These are phyloP conservation scores for Russula emetica DNA, from an alignment of 768 basidiomycete species.

Conservation along the genomic window DNA sequence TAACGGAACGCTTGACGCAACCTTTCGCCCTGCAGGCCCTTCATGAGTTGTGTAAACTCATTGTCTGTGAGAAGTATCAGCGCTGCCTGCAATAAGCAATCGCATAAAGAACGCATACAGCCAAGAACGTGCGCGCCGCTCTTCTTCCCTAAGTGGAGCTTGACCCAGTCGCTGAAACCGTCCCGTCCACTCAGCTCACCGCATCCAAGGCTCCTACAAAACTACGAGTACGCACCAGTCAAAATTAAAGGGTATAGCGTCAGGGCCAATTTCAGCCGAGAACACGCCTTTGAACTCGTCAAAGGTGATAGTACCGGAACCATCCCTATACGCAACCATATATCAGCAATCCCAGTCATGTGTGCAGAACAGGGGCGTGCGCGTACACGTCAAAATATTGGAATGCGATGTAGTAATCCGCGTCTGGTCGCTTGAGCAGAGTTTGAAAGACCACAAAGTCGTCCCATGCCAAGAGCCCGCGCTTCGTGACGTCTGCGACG, in stretches of 20 bases:
- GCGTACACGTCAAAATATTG: conserved; percentile 87
- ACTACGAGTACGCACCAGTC: conserved; percentile 57
- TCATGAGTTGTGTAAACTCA: conserved; percentile 98
- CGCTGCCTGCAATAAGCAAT: conserved; percentile 5
- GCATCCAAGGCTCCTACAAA: neutral
- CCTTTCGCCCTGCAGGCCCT: conserved; percentile 95
- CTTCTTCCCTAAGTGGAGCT: conserved; percentile 90
- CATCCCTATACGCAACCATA: conserved; percentile 51
- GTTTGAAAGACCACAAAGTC: conserved; percentile 97
- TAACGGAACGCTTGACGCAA: conserved; percentile 93
- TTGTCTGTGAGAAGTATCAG: conserved; percentile 52
- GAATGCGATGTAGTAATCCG: conserved; percentile 96
- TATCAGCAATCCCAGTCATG: neutral
- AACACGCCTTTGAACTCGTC: conserved; percentile 95
- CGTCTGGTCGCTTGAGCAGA: conserved; percentile 87
- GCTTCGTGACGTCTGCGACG: conserved; percentile 74
- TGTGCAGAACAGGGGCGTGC: conserved; percentile 8
- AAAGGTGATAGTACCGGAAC: conserved; percentile 88
- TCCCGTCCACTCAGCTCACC: conserved; percentile 2
- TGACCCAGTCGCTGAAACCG: conserved; percentile 82
- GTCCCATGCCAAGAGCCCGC: conserved; percentile 84
- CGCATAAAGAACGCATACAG: conserved; percentile 49
- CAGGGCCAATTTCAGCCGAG: conserved; percentile 68
- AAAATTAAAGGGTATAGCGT: conserved; percentile 91
- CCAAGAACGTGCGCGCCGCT: conserved; percentile 88